Evolutionary conservation across 805 yeast genomes (phyloP).

Genomic region (Candida morakotiae): DNA sequence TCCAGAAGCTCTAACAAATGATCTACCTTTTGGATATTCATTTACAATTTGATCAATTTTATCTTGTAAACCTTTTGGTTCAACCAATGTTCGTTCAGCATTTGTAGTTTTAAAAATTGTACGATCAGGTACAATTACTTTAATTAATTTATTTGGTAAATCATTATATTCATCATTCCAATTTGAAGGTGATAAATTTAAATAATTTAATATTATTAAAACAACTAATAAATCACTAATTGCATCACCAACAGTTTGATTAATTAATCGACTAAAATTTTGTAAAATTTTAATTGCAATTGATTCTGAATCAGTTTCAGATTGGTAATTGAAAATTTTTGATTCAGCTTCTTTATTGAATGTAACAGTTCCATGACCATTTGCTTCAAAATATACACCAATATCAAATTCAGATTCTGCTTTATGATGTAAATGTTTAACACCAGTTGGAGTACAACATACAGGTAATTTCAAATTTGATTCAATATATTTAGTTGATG

Average conservation of each 20-base stretch:
- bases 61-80: constrained; percentile 75
- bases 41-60: constrained; percentile 64
- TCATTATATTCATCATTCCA: constrained; percentile 83
- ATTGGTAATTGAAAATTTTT: constrained; percentile 27
- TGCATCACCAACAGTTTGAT: constrained; percentile 98
- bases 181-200: constrained; percentile 53
- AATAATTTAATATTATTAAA: constrained; percentile 54
- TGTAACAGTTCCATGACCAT: constrained; percentile 97
- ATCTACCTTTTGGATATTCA: constrained; percentile 59
- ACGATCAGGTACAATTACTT: constrained; percentile 82
- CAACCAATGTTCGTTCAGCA: constrained; percentile 78
- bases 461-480: constrained; percentile 69
- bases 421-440: constrained; percentile 92
- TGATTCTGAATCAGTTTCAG: constrained; percentile 40
- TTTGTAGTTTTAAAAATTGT: constrained; percentile 75
- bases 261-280: constrained; percentile 67
- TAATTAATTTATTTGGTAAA: constrained; percentile 79
- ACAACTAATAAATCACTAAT: constrained; percentile 86
- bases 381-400: constrained; percentile 96
- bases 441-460: constrained; percentile 91
- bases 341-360: constrained; percentile 55
- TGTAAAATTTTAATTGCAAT: constrained; percentile 52
- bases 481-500: constrained; percentile 70
- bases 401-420: constrained; percentile 76
- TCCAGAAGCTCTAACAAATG: constrained; percentile 95